Evolutionary conservation across 805 yeast genomes (phyloP).

Genomic region (Teunomyces funiuensis): DNA sequence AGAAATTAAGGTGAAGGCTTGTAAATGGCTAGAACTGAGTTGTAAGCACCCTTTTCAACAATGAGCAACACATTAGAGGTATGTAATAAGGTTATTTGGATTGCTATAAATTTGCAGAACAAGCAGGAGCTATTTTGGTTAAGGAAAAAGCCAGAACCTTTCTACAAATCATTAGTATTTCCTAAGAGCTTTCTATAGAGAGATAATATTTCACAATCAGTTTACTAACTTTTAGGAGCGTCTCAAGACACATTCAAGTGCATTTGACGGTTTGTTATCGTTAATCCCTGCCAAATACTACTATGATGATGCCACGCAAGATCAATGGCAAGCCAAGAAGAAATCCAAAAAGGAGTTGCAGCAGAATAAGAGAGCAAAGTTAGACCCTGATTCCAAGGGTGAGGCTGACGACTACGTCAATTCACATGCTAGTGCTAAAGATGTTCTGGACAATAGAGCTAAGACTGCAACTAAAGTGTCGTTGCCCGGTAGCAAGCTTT

Average conservation of each 20-base stretch:
- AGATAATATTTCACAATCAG: not conserved
- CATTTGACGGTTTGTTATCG: slow-evolving; percentile 86
- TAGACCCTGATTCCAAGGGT: slow-evolving; percentile 62
- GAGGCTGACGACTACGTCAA: slow-evolving; percentile 43
- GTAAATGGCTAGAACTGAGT: slow-evolving; percentile 1
- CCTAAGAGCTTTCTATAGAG: not conserved
- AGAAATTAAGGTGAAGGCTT: not conserved
- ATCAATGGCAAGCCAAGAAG: slow-evolving; percentile 89
- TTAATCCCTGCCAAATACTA: slow-evolving; percentile 93
- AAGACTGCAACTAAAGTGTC: slow-evolving; percentile 51
- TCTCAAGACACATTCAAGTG: slow-evolving; percentile 70
- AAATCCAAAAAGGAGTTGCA: slow-evolving; percentile 63
- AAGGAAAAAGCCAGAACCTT: not conserved
- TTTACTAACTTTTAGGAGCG: slow-evolving; percentile 56
- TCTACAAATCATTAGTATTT: not conserved
- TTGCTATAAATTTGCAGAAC: not conserved
- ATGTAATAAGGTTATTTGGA: slow-evolving; percentile 25
- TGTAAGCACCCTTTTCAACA: slow-evolving; percentile 2
- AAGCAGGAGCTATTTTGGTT: not conserved
- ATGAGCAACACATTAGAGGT: slow-evolving; percentile 65
- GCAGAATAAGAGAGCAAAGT: slow-evolving; percentile 63
- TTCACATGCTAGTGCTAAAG: slow-evolving; percentile 54
- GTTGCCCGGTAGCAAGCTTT: slow-evolving; percentile 28
- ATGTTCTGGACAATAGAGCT: slow-evolving; percentile 56
- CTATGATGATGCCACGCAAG: slow-evolving; percentile 84